Evolutionary conservation across 805 yeast species (phyloP), one percentile per base, ranked within the genome.

Genomic region (Cyberlindnera suaveolens): DNA sequence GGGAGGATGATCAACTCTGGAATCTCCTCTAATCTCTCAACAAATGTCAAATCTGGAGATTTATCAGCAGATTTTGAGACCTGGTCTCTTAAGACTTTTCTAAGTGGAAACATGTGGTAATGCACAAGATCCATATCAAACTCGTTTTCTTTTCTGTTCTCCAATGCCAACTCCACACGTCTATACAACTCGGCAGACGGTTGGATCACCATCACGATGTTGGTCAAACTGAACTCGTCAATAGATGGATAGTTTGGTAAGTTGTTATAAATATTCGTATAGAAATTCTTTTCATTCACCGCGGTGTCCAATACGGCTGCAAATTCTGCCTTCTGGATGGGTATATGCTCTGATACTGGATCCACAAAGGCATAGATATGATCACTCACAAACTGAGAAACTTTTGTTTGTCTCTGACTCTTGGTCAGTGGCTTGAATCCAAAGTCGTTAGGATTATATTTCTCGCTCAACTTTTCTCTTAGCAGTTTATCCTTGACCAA

Each of bases 141-240:
- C 31, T 76, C 79, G n/a, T 57, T 47, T 1, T 44, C 27, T 4
- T 45, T 33, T 41, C 67, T 63, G 4, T 61, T 44, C 44, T 48
- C 48, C 55, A 58, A 41, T 36, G 60, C 42, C 46, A 58, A 20
- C 8, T 35, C 14, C 3, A 56, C 49, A 31, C 42, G 48, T 3
- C 53, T 42, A 42, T 50, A 66, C 14, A 54, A 31, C n/a, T 47
- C 45, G 5, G 36, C 38, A 3, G 62, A 65, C 3, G 87, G 87
- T 33, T 65, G 68, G n/a, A 80, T 62, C 6, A 81, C 82, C 81
- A 82, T 80, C 5, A 82, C 56, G 47, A 75, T 77, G 36, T 72
- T 68, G 1, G 70, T 64, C 36, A 65, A 52, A n/a, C 52, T 48
- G 23, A 60, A 54, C 39, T 61, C 57, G 38, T 67, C 62, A 13